These are phyloP conservation scores for Cordia subcordata DNA, from an alignment of 257 asterid species.

Conservation along the genomic window DNA sequence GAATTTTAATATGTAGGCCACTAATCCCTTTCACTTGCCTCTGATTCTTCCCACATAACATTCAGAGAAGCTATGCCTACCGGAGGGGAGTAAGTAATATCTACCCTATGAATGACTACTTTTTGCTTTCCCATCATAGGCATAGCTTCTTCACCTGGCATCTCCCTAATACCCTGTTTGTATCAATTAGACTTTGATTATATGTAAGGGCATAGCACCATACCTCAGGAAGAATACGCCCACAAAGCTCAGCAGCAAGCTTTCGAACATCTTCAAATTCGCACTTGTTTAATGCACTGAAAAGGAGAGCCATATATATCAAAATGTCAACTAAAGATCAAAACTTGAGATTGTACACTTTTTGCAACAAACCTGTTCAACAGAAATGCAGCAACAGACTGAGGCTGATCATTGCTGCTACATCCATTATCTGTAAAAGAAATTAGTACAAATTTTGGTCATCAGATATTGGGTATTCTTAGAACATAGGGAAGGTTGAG, in stretches of 20 bases:
- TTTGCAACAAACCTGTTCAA: constrained; percentile 50
- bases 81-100: no score
- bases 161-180: neutral
- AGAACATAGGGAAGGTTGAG: neutral
- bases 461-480: neutral
- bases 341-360: constrained; percentile 7
- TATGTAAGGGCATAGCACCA: constrained; percentile 8
- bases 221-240: constrained; percentile 81
- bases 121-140: neutral
- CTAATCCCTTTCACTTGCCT: no score
- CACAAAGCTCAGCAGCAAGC: constrained; percentile 95
- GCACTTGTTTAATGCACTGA: constrained; percentile 62
- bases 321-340: constrained; percentile 5
- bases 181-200: neutral
- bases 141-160: no score
- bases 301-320: constrained; percentile 7
- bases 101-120: no score
- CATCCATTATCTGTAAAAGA: constrained; percentile 37
- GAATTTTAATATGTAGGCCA: no score
- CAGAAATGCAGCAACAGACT: constrained; percentile 63
- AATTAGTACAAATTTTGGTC: constrained; percentile 6
- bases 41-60: no score
- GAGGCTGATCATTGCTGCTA: constrained; percentile 32
- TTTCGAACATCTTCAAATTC: constrained; percentile 91
- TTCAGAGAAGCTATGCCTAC: no score